phyloP scores from a whole-genome alignment of 2,329 filamentous ascomycete genomes.

The Claviceps cyperi region DNA sequence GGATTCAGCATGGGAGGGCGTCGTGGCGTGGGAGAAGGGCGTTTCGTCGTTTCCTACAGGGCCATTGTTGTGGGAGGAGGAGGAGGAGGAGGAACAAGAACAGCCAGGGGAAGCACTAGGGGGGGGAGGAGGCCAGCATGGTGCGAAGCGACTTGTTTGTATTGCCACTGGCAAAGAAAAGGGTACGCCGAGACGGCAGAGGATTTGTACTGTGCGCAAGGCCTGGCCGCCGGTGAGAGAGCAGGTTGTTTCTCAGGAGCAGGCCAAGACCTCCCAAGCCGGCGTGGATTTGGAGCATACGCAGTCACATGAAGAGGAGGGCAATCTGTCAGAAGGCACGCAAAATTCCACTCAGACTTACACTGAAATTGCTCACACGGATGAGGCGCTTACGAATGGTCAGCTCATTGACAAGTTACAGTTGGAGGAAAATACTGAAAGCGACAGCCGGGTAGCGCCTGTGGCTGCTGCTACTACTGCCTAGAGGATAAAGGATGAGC shows the following conservation, averaged over 20 bases:
- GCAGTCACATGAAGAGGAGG: constrained; percentile 11
- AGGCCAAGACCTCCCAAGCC: no score
- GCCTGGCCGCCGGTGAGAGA: constrained; percentile 12
- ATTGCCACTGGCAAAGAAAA: constrained; percentile 35
- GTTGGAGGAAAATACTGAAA: constrained; percentile 12
- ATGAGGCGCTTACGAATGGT: constrained; percentile 14
- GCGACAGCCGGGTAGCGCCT: constrained; percentile 2
- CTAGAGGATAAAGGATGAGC: background rate
- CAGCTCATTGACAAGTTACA: constrained; percentile 19
- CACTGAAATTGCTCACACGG: constrained; percentile 1
- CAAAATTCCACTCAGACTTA: constrained; percentile 11
- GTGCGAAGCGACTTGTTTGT: constrained; percentile 18
- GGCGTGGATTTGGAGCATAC: constrained; percentile 11
- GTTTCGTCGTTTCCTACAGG: constrained; percentile 39
- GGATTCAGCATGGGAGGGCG: constrained; percentile 44
- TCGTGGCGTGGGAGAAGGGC: constrained; percentile 37
- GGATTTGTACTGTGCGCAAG: constrained; percentile 37
- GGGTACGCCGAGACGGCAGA: constrained; percentile 29
- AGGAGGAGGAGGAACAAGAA: constrained; percentile 26
- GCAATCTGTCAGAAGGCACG: constrained; percentile 11
- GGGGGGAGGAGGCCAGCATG: constrained; percentile 26
- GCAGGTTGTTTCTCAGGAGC: background rate
- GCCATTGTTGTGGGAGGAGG: constrained; percentile 41
- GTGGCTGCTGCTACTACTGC: background rate
- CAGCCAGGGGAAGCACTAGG: constrained; percentile 24